Base-by-base conservation (phyloP, 192 early-diverging fungal species). In the Gorgonomyces haynaldii region DNA sequence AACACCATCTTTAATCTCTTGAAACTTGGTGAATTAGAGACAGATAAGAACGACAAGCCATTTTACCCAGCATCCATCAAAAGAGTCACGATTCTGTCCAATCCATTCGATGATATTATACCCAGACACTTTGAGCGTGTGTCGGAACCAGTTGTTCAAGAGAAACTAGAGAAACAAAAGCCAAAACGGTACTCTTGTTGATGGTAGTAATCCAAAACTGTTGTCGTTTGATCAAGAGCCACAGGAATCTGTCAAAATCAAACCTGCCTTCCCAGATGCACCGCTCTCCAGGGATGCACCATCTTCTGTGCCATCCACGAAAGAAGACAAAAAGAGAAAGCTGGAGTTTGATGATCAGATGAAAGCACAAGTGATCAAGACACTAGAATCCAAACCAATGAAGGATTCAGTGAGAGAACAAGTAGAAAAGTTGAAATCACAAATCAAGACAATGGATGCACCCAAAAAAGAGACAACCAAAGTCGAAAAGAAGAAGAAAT, bases 191-290 rank as follows among this genome's bases (percentile, higher is more conserved):
- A 48, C 54, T 43, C 0, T 29, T 21, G 42, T 48, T 46, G 17
- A 37, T 43, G 23, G 23, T 56, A 87, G 84, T 37, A 78, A 81
- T 25, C 57, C 84, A 38, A 77, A 64, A 29, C 67, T 96, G 31
- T 66, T 96, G 23, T 96, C 91, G 4, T 96, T 96, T 81, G 92
- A 78, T 0, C 84, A 87, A 37, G 89, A 89, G 22, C 84, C 75
- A 8, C 66, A 71, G 85, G 83, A 23, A 26, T 19, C 15, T 16
- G 31, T 25, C 9, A 59, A 62, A 16, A 49, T 43, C 16, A 25
- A 28, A n/a, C 25, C 25, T n/a, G n/a, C n/a, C n/a, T n/a, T n/a
- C n/a, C n/a, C n/a, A n/a, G n/a, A n/a, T n/a, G n/a, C n/a, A n/a
- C n/a, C n/a, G n/a, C n/a, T n/a, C n/a, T n/a, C n/a, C n/a, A n/a